Evolutionary conservation across 179 eudicot genomes (phyloP).

Genomic region (Silene vulgaris): DNA sequence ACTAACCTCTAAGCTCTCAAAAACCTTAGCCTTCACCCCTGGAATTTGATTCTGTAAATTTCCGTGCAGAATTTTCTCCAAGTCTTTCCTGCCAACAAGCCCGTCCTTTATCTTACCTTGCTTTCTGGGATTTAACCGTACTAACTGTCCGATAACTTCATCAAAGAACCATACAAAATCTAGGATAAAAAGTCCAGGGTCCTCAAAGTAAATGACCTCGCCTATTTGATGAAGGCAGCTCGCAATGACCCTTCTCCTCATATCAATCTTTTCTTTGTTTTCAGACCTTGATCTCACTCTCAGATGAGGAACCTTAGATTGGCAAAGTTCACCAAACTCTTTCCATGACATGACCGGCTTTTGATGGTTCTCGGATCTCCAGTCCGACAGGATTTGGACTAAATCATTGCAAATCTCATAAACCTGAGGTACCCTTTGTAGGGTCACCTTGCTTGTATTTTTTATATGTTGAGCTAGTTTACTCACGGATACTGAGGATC

Average conservation of each 20-base stretch:
- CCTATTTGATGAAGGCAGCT: conserved; percentile 77
- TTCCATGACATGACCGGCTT: conserved; percentile 79
- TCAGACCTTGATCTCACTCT: conserved; percentile 60
- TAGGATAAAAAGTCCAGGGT: conserved; percentile 59
- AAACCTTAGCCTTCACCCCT: conserved; percentile 61
- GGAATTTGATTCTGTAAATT: conserved; percentile 63
- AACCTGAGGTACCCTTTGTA: conserved; percentile 76
- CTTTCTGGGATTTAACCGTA: conserved; percentile 43
- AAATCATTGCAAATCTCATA: conserved; percentile 79
- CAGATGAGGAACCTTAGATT: conserved; percentile 61
- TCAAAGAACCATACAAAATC: conserved; percentile 86
- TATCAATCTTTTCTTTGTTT: conserved; percentile 57
- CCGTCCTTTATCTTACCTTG: conserved; percentile 46
- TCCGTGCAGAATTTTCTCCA: conserved; percentile 67
- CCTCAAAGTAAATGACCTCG: conserved; percentile 77
- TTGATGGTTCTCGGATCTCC: conserved; percentile 64
- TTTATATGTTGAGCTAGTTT: conserved; percentile 70
- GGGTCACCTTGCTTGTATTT: conserved; percentile 53
- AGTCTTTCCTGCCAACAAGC: conserved; percentile 59
- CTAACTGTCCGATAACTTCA: conserved; percentile 64
- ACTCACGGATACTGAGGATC: conserved; percentile 75
- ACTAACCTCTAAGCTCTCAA: conserved; percentile 54
- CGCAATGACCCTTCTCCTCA: conserved; percentile 69
- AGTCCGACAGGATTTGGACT: conserved; percentile 55
- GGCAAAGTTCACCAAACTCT: conserved; percentile 73